Percentiles rank a stretch among this genome's conserved stretches.
Conservation (phyloP, 2,329 filamentous ascomycete genomes). For the Magnaporthales sp. region DNA sequence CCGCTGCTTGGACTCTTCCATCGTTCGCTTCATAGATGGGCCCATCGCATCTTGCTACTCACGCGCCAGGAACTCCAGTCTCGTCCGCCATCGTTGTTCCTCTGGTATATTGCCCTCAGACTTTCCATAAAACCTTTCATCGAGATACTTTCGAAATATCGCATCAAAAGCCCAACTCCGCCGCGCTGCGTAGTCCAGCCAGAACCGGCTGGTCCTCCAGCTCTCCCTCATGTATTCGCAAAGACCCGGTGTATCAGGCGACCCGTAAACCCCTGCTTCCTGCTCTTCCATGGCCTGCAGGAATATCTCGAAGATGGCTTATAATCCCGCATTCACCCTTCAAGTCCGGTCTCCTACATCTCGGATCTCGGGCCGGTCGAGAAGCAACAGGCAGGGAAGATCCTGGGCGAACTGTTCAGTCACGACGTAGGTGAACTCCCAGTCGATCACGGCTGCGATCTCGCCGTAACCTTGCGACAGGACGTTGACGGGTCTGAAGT, state of each 20-base stretch:
- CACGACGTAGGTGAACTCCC: slow-evolving; percentile 26
- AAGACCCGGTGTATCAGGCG: slow-evolving; percentile 7
- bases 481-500: slow-evolving; percentile 20
- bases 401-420: slow-evolving; percentile 21
- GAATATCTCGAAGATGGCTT: slow-evolving; percentile 22
- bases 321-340: slow-evolving; percentile 21
- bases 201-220: slow-evolving; percentile 16
- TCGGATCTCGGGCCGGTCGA: slow-evolving; percentile 24
- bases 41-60: slow-evolving; percentile 20
- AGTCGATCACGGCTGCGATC: slow-evolving; percentile 27
- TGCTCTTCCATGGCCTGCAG: slow-evolving; percentile 19
- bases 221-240: slow-evolving; percentile 16
- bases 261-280: not conserved
- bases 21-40: slow-evolving; percentile 20
- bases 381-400: slow-evolving; percentile 26
- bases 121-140: slow-evolving; percentile 16
- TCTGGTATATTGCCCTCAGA: slow-evolving; percentile 14
- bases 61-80: slow-evolving; percentile 17
- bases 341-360: slow-evolving; percentile 17
- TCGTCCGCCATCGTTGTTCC: slow-evolving; percentile 6
- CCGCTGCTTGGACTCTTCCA: slow-evolving; percentile 17
- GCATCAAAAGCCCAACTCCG: slow-evolving; percentile 19
- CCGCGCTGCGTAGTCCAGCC: slow-evolving; percentile 16
- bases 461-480: slow-evolving; percentile 18
- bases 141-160: slow-evolving; percentile 18